Base-by-base conservation (phyloP, 768 basidiomycete genomes). In the Royoungia palumana region DNA sequence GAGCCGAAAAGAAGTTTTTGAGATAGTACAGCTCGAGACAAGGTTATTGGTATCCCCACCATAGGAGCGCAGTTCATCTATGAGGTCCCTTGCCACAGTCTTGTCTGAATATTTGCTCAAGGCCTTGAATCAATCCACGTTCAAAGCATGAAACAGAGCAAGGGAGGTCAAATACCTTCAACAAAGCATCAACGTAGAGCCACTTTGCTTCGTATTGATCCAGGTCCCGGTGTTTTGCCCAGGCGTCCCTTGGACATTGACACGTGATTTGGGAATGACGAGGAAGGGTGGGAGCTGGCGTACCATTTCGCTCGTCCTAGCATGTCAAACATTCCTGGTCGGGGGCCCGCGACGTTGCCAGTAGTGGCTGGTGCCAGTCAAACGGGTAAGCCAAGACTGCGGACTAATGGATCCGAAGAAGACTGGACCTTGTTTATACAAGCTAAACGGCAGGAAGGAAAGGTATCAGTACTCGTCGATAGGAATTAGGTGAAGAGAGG, bases 241-340 rank as follows among this genome's bases (percentile, higher is more conserved):
- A 97, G 37, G 89, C 89, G 72, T 94, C 93, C 91, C 92, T 94
- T 44, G 21, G 30, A 19, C 34, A 39, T 55, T 41, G 59, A 61
- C 53, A 65, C 44, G 58, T 66, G 59, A 60, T 51, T 55, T 20
- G 4, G 25, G 32, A 17, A 38, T 35, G 24, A 44, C 44, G 32
- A 62, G 41, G 13, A 45, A 24, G 35, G 43, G 13, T 6, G 12
- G 27, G 10, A n/a, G 10, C 32, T 21, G 7, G 44, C 76, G 21
- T 55, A 91, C 94, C 94, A 96, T 73, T 97, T 97, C 19, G 94
- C 93, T 56, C 93, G 76, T 35, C 89, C 90, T 7, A 96, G 72
- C 81, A 95, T 85, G 64, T 97, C 94, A 73, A 85, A 90, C 11
- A 96, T 82, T 10, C 87, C 87, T 12, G 94, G 94, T 34, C 94